A percentile compares a stretch with the other conserved stretches of the same genome.
Evolutionary conservation across 2,329 filamentous ascomycete genomes (phyloP).

Genomic region (Colletotrichum sojae): DNA sequence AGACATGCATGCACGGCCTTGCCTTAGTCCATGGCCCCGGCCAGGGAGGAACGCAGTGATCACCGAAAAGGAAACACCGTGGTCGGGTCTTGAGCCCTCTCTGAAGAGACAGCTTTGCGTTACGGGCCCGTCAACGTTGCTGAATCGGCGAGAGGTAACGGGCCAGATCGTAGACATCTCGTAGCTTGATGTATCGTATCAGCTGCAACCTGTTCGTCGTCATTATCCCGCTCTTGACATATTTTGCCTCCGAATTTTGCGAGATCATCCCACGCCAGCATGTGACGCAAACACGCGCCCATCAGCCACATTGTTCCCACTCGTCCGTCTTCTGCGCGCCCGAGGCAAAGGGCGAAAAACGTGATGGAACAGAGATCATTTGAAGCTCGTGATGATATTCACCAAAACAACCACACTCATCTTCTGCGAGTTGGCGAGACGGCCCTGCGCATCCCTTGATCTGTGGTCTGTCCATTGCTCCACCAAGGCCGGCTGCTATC

Average conservation of each 20-base stretch:
- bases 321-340: background rate
- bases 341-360: background rate
- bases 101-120: too few relatives aligned
- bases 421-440: background rate
- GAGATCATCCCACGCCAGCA: slow-evolving; percentile 20
- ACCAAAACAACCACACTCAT: background rate
- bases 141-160: background rate
- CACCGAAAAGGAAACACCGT: background rate
- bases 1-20: slow-evolving; percentile 16
- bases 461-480: background rate
- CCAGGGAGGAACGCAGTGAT: background rate
- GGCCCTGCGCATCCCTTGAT: background rate
- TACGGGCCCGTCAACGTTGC: too few relatives aligned
- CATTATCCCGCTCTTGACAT: background rate
- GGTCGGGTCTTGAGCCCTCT: too few relatives aligned
- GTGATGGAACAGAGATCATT: background rate
- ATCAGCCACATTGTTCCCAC: slow-evolving; percentile 16
- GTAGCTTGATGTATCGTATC: slow-evolving; percentile 6
- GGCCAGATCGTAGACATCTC: slow-evolving; percentile 4
- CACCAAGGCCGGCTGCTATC: background rate
- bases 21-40: slow-evolving; percentile 8
- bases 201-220: background rate
- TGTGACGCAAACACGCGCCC: slow-evolving; percentile 24
- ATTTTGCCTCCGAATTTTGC: slow-evolving; percentile 5
- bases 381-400: background rate